Percentiles rank a stretch among this genome's conserved stretches.
phyloP scores from a whole-genome alignment of 306 rosid species.

The Vachellia collinsii region DNA sequence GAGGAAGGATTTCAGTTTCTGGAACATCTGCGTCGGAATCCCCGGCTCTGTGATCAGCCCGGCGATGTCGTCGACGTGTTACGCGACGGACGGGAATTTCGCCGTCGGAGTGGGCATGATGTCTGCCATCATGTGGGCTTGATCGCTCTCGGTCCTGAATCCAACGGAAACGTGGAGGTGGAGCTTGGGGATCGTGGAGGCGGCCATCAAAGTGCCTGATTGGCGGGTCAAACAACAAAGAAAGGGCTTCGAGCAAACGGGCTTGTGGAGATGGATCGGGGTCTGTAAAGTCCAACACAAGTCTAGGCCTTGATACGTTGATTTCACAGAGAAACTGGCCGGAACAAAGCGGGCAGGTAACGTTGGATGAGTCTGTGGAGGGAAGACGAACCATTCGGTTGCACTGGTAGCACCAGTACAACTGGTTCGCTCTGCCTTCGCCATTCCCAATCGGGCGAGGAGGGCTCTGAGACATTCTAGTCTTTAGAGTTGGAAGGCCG shows the following conservation, averaged over 20 bases:
- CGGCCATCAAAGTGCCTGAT: constrained; percentile 14
- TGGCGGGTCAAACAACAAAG: constrained; percentile 71
- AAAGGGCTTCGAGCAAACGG: constrained; percentile 82
- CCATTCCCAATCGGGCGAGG: constrained; percentile 42
- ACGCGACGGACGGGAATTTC: constrained; percentile 13
- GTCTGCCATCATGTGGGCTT: not conserved
- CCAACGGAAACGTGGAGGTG: constrained; percentile 35
- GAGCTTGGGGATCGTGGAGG: constrained; percentile 9
- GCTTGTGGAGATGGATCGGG: constrained; percentile 66
- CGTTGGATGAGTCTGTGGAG: constrained; percentile 35
- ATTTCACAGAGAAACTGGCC: constrained; percentile 69
- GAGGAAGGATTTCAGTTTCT: constrained; percentile 38
- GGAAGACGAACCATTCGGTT: constrained; percentile 51
- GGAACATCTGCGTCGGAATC: not conserved
- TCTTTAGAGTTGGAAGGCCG: not conserved
- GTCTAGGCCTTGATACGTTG: constrained; percentile 49
- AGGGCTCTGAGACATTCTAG: constrained; percentile 62
- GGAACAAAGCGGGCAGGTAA: constrained; percentile 76
- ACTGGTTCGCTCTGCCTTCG: constrained; percentile 41
- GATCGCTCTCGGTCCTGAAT: constrained; percentile 14
- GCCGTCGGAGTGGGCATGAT: not conserved
- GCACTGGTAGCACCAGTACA: constrained; percentile 87
- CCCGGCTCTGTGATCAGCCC: constrained; percentile 33
- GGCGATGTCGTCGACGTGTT: constrained; percentile 29
- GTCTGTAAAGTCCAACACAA: constrained; percentile 43